Evolutionary conservation across 257 asterid genomes (phyloP).

Genomic region (Solanum boliviense): DNA sequence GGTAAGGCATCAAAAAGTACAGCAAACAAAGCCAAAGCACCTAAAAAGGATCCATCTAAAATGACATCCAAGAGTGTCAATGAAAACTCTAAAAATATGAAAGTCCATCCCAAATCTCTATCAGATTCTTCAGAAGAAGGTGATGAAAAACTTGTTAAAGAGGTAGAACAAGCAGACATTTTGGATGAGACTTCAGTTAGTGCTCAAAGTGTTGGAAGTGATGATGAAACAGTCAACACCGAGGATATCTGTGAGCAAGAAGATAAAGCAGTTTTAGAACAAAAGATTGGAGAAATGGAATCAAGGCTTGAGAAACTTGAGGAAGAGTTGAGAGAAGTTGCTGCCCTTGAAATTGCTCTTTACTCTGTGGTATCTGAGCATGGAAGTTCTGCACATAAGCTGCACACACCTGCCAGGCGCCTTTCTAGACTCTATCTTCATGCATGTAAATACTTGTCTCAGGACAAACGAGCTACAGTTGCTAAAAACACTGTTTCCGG

Average conservation of each 20-base stretch:
- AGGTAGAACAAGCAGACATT: slow-evolving; percentile 28
- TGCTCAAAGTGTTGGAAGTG: slow-evolving; percentile 33
- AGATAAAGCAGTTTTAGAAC: slow-evolving; percentile 26
- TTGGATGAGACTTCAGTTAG: slow-evolving; percentile 38
- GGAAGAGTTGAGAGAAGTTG: slow-evolving; percentile 88
- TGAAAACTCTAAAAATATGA: slow-evolving; percentile 42
- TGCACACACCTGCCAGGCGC: slow-evolving; percentile 94
- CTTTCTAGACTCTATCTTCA: slow-evolving; percentile 72
- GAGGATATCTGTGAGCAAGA: slow-evolving; percentile 29
- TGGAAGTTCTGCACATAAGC: slow-evolving; percentile 87
- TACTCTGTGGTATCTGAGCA: slow-evolving; percentile 95
- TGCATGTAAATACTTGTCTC: slow-evolving; percentile 83
- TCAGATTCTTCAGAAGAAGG: slow-evolving; percentile 45
- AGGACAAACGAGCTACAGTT: slow-evolving; percentile 64
- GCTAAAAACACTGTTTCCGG: slow-evolving; percentile 85
- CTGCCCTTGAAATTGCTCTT: slow-evolving; percentile 84
- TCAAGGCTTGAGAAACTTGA: slow-evolving; percentile 61
- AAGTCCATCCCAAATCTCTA: slow-evolving; percentile 55
- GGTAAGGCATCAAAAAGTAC: slow-evolving; percentile 26
- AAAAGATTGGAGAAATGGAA: slow-evolving; percentile 78
- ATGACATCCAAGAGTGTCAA: slow-evolving; percentile 19
- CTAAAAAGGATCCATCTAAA: slow-evolving; percentile 26
- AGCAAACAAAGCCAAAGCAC: slow-evolving; percentile 17
- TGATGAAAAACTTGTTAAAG: slow-evolving; percentile 33
- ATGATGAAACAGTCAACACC: slow-evolving; percentile 32